Base-by-base conservation (phyloP, 148 eudicot genomes). In the Rheum nobile region DNA sequence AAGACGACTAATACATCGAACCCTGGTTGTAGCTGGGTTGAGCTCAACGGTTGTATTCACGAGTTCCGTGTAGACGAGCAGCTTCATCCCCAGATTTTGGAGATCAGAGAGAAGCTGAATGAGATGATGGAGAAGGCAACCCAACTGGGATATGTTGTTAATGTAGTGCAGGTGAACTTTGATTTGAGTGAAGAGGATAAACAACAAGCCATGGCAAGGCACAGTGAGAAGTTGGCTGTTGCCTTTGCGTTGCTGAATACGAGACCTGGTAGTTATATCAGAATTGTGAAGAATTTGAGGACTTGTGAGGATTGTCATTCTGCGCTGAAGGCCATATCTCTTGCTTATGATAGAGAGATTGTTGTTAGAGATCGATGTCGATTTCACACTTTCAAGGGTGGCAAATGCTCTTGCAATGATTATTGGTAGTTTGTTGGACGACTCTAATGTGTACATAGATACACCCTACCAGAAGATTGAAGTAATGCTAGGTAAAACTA, bases 11-110 rank as follows among this genome's bases (percentile, higher is more conserved):
- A 80, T 43, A 69, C 46, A 61, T 81, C 84, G 71, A 84, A 82
- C 57, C 82, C 80, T 28, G 91, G 91, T 42, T 84, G 85, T 80
- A 87, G 91, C 59, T 89, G 93, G 93, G 81, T 89, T 35, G 93
- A 87, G 86, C 76, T 87, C 19, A 80, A 84, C 67, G 89, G 94
- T 43, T 72, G 81, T 73, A 79, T 85, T 63, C 93, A 87, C 57
- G 89, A 89, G 78, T 89, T 87, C 74, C 84, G 86, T 9, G 91
- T 87, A 71, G 88, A 85, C 76, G 94, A 89, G 76, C 75, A 72
- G 71, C 34, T 82, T 6, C 91, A 85, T 75, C 89, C 88, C 2
- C 81, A 65, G 73, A 85, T 87, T 65, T 1, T 8, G 16, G 79
- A 81, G 77, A 83, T 86, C 76, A 83, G 80, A 57, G 74, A 75